Evolutionary conservation across 2,329 filamentous ascomycete genomes (phyloP).

Genomic region (Geosmithia flava): DNA sequence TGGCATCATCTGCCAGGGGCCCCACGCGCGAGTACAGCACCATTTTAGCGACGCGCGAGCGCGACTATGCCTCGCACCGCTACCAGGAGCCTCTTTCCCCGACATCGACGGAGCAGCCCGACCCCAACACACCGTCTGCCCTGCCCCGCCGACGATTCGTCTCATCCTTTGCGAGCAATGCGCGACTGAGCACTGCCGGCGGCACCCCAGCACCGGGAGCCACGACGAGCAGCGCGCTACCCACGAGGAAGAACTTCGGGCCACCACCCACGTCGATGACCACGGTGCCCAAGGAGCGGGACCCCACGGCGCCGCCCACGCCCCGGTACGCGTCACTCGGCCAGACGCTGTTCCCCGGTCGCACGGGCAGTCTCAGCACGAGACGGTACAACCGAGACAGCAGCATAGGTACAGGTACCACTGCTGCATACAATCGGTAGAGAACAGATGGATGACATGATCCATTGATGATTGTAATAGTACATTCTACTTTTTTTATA

Average conservation of each 20-base stretch:
- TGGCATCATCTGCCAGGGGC: constrained; percentile 3
- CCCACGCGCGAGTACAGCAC: constrained; percentile 11
- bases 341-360: constrained; percentile 25
- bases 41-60: background rate
- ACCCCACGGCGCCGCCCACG: background rate
- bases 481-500: too few relatives aligned
- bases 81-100: constrained; percentile 17
- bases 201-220: background rate
- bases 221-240: constrained; percentile 17
- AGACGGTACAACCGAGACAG: constrained; percentile 24
- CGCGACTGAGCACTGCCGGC: constrained; percentile 27
- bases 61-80: constrained; percentile 5
- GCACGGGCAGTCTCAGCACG: constrained; percentile 31
- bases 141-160: constrained; percentile 41
- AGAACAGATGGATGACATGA: background rate
- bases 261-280: background rate
- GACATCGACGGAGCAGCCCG: constrained; percentile 12
- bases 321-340: constrained; percentile 29
- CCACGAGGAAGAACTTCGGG: constrained; percentile 28
- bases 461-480: constrained; percentile 10
- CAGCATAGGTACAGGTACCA: too few relatives aligned
- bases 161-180: constrained; percentile 31
- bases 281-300: constrained; percentile 1
- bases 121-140: constrained; percentile 26
- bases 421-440: constrained; percentile 22